Evolutionary conservation across 106 monocot species (phyloP).

Genomic region (Dendrobium officinale): DNA sequence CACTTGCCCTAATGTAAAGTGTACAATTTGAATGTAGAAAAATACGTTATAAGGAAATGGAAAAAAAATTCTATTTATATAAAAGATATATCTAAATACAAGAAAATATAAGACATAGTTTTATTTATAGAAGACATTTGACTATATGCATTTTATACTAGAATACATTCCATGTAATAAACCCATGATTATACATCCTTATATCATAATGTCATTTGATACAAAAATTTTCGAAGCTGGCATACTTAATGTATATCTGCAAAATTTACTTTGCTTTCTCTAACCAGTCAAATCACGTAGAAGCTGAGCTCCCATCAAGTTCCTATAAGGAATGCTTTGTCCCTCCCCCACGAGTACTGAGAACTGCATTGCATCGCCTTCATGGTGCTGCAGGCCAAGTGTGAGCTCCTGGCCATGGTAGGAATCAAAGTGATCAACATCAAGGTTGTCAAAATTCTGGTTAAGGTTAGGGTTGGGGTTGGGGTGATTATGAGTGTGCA

Average conservation of each 20-base stretch:
- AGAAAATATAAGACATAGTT: too few species aligned
- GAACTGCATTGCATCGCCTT: constrained; percentile 22
- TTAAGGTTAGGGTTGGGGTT: not conserved
- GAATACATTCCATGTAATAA: not conserved
- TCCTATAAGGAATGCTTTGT: constrained; percentile 33
- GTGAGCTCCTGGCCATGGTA: constrained; percentile 26
- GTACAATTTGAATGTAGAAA: too few species aligned
- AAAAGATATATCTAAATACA: too few species aligned
- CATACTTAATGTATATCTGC: not conserved
- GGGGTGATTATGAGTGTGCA: not conserved
- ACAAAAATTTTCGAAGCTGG: not conserved
- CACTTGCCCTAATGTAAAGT: too few species aligned
- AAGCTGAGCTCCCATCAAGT: constrained; percentile 34
- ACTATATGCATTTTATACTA: too few species aligned
- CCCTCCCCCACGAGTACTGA: constrained; percentile 26
- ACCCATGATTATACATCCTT: not conserved
- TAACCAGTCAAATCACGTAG: constrained; percentile 32
- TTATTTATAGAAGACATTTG: too few species aligned
- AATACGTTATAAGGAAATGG: too few species aligned
- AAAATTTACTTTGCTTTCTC: not conserved
- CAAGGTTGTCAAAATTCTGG: constrained; percentile 8
- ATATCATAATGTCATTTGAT: not conserved
- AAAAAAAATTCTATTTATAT: too few species aligned
- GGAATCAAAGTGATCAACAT: constrained; percentile 4
- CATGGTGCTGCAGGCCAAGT: constrained; percentile 33